Evolutionary conservation across 768 basidiomycete species (phyloP).

Genomic region (Lactifluus rugatus): DNA sequence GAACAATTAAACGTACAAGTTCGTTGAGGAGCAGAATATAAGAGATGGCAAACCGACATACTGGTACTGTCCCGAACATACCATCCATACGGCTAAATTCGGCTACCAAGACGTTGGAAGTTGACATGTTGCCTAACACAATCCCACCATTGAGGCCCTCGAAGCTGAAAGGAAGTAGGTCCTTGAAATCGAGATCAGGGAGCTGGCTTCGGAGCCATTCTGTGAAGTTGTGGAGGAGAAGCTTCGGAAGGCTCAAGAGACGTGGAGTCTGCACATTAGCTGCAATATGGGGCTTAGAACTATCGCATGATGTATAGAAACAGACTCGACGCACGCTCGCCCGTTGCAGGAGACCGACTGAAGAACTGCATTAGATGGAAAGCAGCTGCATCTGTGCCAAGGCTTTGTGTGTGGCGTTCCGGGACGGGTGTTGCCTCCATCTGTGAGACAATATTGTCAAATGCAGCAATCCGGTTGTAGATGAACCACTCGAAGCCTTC

Average conservation of each 20-base stretch:
- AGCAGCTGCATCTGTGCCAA: conserved; percentile 17
- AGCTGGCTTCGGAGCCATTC: conserved; percentile 51
- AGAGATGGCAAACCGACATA: conserved; percentile 28
- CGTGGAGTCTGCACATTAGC: not conserved
- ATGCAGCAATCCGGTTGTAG: conserved; percentile 84
- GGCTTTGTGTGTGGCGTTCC: conserved; percentile 15
- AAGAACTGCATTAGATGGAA: conserved; percentile 25
- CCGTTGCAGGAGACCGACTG: conserved; percentile 22
- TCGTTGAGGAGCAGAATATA: not conserved
- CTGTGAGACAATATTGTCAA: conserved; percentile 75
- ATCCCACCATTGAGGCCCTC: conserved; percentile 72
- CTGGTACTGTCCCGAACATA: conserved; percentile 69
- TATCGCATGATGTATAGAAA: not conserved
- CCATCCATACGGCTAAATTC: conserved; percentile 75
- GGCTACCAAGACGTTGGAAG: conserved; percentile 68
- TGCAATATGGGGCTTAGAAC: not conserved
- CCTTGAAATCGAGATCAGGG: conserved; percentile 67
- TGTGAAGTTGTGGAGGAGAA: conserved; percentile 34
- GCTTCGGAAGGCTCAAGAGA: conserved; percentile 19
- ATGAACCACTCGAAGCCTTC: conserved; percentile 91
- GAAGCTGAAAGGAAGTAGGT: conserved; percentile 80
- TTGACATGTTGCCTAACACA: conserved; percentile 78
- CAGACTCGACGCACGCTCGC: conserved; percentile 21
- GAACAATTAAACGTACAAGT: not conserved
- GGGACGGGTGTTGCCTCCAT: conserved; percentile 37